Conservation (phyloP, 2,329 filamentous ascomycete genomes). For the Phaeosphaeriaceae sp. region DNA sequence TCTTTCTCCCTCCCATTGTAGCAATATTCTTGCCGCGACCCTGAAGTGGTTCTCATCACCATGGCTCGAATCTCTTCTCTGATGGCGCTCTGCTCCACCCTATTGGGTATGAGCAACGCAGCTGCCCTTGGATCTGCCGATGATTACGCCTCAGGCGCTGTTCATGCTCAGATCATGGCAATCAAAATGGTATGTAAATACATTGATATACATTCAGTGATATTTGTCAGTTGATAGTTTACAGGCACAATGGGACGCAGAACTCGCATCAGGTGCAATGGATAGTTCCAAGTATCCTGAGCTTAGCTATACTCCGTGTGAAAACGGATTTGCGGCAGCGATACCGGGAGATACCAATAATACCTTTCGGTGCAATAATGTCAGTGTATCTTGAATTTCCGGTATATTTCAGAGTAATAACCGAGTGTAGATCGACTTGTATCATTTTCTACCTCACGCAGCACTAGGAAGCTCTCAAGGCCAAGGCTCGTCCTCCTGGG, state of each 20-base stretch:
- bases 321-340: slow-evolving; percentile 41
- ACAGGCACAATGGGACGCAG: slow-evolving; percentile 33
- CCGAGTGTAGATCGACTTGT: slow-evolving; percentile 55
- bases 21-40: too few species aligned
- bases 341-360: slow-evolving; percentile 43
- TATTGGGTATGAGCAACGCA: slow-evolving; percentile 27
- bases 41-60: slow-evolving; percentile 1
- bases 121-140: slow-evolving; percentile 32
- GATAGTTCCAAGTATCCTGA: slow-evolving; percentile 36
- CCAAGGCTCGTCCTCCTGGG: slow-evolving; percentile 55
- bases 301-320: slow-evolving; percentile 38
- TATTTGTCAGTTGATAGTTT: slow-evolving; percentile 16
- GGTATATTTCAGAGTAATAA: slow-evolving; percentile 13
- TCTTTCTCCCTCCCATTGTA: too few species aligned
- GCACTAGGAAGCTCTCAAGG: slow-evolving; percentile 55
- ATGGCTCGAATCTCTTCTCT: slow-evolving; percentile 24
- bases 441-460: slow-evolving; percentile 61
- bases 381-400: slow-evolving; percentile 12
- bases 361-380: slow-evolving; percentile 47
- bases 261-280: slow-evolving; percentile 33
- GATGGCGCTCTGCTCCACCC: slow-evolving; percentile 21
- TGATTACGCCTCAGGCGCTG: slow-evolving; percentile 43
- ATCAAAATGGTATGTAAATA: slow-evolving; percentile 35
- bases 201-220: too few species aligned
- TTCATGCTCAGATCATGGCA: slow-evolving; percentile 43